Percentiles rank a stretch among this genome's conserved stretches.
Conservation (phyloP, 768 basidiomycete species). For the Xanthoconium purpureum region DNA sequence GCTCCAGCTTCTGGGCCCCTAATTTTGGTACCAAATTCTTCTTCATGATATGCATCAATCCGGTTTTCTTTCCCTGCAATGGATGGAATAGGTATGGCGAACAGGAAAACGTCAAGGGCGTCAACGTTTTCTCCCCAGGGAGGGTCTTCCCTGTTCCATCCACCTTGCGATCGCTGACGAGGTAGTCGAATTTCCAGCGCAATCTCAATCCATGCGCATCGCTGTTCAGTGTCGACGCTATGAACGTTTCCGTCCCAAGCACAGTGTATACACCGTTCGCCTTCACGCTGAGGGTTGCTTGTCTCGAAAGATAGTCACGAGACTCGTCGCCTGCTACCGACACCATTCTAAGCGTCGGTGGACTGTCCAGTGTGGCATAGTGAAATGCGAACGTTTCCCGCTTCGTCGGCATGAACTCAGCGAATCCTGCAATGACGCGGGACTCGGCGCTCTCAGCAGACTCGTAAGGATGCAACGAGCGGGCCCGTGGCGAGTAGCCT, state of each 20-base stretch:
- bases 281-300: conserved; percentile 68
- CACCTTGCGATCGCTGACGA: conserved; percentile 58
- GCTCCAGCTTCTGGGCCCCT: conserved; percentile 56
- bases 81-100: conserved; percentile 61
- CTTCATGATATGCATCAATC: conserved; percentile 66
- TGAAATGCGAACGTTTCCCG: conserved; percentile 68
- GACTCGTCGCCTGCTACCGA: conserved; percentile 64
- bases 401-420: conserved; percentile 61
- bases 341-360: conserved; percentile 69
- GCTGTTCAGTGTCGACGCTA: conserved; percentile 14
- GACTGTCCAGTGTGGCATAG: conserved; percentile 60
- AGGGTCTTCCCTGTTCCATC: conserved; percentile 43
- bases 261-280: conserved; percentile 74
- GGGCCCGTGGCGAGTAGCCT: conserved; percentile 43
- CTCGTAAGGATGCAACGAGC: conserved; percentile 27
- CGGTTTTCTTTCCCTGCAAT: conserved; percentile 61
- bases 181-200: conserved; percentile 77
- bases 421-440: conserved; percentile 44
- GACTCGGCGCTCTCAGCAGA: conserved; percentile 26
- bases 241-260: conserved; percentile 55
- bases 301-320: conserved; percentile 72
- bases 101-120: conserved; percentile 73
- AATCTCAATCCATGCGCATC: conserved; percentile 37
- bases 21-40: conserved; percentile 70
- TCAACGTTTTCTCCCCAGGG: conserved; percentile 70